phyloP scores from a whole-genome alignment of 192 early-diverging fungal genomes.

The Gryganskiella cystojenkinii region DNA sequence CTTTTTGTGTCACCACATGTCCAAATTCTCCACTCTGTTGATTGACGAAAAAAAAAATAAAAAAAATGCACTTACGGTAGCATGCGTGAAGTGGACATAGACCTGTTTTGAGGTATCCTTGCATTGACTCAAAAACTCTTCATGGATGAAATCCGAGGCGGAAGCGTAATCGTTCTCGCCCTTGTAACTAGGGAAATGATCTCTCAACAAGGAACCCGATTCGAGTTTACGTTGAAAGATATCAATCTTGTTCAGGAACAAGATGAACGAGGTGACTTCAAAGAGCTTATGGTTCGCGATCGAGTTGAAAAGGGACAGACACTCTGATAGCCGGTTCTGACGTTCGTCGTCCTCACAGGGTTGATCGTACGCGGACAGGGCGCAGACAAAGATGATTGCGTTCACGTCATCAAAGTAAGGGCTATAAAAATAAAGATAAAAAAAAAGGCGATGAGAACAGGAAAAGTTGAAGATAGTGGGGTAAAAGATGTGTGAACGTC shows the following conservation, averaged over 20 bases:
- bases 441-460: not conserved
- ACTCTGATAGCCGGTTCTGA: constrained; percentile 65
- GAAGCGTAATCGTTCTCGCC: constrained; percentile 59
- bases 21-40: not conserved
- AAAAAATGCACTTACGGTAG: constrained; percentile 52
- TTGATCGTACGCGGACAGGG: constrained; percentile 74
- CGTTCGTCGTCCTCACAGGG: constrained; percentile 69
- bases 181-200: constrained; percentile 65
- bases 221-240: constrained; percentile 66
- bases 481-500: too few species aligned
- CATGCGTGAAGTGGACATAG: constrained; percentile 62
- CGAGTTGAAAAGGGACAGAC: constrained; percentile 57
- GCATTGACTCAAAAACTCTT: constrained; percentile 53
- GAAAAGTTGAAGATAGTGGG: not conserved
- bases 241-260: constrained; percentile 78
- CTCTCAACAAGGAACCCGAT: constrained; percentile 46
- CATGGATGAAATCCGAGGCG: constrained; percentile 54
- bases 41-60: constrained; percentile 7
- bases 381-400: constrained; percentile 77
- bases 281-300: constrained; percentile 62
- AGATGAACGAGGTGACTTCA: constrained; percentile 63
- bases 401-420: constrained; percentile 79
- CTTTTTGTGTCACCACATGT: constrained; percentile 48
- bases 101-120: constrained; percentile 59
- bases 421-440: constrained; percentile 11